Evolutionary conservation across 768 basidiomycete species (phyloP).

Genomic region (Pisolithus orientalis): DNA sequence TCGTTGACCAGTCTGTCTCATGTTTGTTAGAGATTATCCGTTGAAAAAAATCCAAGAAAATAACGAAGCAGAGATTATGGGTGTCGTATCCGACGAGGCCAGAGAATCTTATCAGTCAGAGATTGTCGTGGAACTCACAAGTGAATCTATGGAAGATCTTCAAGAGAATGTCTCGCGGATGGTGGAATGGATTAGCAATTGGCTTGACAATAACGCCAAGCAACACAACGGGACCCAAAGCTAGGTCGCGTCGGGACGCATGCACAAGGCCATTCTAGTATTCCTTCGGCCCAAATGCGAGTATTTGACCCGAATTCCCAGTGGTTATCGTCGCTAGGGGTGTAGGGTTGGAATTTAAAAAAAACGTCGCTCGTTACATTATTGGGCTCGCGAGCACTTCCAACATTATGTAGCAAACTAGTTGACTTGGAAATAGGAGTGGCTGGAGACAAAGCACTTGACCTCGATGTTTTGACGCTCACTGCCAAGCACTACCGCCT

Average conservation of each 20-base stretch:
- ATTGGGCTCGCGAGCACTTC: too few relatives aligned
- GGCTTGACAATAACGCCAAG: conserved; percentile 38
- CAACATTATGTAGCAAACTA: too few relatives aligned
- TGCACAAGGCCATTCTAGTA: too few relatives aligned
- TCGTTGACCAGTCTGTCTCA: background rate
- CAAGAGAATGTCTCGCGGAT: conserved; percentile 85
- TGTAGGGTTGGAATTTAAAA: too few relatives aligned
- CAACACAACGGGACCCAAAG: background rate
- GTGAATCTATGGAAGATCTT: conserved; percentile 71
- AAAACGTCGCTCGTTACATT: too few relatives aligned
- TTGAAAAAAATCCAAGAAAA: conserved; percentile 97
- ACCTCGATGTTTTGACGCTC: too few relatives aligned
- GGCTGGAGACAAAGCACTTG: too few relatives aligned
- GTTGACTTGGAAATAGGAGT: too few relatives aligned
- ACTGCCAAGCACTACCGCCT: background rate
- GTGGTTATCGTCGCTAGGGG: too few relatives aligned
- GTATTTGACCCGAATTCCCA: too few relatives aligned
- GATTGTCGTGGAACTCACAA: conserved; percentile 80
- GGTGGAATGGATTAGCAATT: conserved; percentile 79
- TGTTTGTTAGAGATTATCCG: conserved; percentile 60
- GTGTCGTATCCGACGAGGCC: conserved; percentile 85
- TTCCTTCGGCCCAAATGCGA: too few relatives aligned
- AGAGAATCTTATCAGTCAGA: conserved; percentile 77
- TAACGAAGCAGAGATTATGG: conserved; percentile 98
- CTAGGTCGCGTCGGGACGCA: too few relatives aligned